Base-by-base conservation (phyloP, 2,329 filamentous ascomycete species). In the Penicillium sp. region DNA sequence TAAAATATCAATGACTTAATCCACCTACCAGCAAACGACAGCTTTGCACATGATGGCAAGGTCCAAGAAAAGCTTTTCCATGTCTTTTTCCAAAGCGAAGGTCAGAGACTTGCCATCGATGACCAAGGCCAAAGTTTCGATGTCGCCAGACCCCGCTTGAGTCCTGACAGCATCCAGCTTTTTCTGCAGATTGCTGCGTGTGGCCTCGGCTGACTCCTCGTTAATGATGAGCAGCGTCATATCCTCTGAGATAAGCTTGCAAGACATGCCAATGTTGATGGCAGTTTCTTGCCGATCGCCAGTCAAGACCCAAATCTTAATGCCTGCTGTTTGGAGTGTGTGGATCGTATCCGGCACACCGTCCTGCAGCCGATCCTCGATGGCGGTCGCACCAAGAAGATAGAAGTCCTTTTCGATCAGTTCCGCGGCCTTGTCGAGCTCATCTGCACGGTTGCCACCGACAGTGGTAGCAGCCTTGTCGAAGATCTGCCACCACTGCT, bases 231-330 rank as follows among this genome's bases (percentile, higher is more conserved):
- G 73, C 8, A 98, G 77, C 60, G 93, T 95, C 93, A 98, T 98
- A 57, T 98, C 94, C 68, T 98, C 93, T 53, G 89, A 95, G 45
- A 98, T 87, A 34, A 98, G 78, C 70, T 97, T 97, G 71, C 93
- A 98, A 64, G 89, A 96, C 93, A 98, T 98, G 50, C 94, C 93
- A 53, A 98, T 98, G 65, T 98, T 98, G 78, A 98, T 98, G 41
- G 93, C 93, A 18, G 93, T 98, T 68, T 98, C 93, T 69, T 98
- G 94, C 57, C 93, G 81, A 73, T 98, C 93, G 56, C 93, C 93
- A 26, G 93, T 98, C 65, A 98, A 69, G 14, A 98, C 93, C 93
- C 93, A 98, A 39, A 98, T 84, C 70, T 98, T 98, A 75, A 98
- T 97, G 37, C 90, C 91, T 16, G 94, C 93, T 50, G 90, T 87